Conservation (phyloP, 495 filamentous ascomycete species). For the Parathielavia appendiculata region DNA sequence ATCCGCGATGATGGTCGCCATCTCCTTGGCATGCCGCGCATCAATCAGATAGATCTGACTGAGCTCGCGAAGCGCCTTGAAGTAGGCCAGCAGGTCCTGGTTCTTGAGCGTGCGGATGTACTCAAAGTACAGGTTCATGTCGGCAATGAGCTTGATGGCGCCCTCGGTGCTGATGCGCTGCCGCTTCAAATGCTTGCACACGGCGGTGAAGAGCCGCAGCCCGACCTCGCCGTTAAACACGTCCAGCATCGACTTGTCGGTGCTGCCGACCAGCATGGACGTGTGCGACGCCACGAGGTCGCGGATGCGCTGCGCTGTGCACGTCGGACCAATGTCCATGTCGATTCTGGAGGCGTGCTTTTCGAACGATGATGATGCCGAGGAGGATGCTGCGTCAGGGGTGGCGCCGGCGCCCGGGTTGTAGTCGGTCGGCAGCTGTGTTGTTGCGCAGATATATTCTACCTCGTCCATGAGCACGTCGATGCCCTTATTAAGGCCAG, state of each 20-base stretch:
- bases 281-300: slow-evolving; percentile 83
- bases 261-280: slow-evolving; percentile 83
- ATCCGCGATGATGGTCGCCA: slow-evolving; percentile 93
- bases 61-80: slow-evolving; percentile 85
- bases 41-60: slow-evolving; percentile 95
- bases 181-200: slow-evolving; percentile 96
- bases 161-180: slow-evolving; percentile 88
- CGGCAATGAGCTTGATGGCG: slow-evolving; percentile 87
- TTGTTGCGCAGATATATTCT: slow-evolving; percentile 87
- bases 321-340: slow-evolving; percentile 73
- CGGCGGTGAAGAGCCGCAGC: slow-evolving; percentile 76
- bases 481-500: slow-evolving; percentile 93
- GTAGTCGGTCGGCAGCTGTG: slow-evolving; percentile 81
- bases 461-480: slow-evolving; percentile 98
- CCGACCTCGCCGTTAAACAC: slow-evolving; percentile 99
- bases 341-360: slow-evolving; percentile 20
- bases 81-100: slow-evolving; percentile 77
- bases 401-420: slow-evolving; percentile 58
- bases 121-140: slow-evolving; percentile 89
- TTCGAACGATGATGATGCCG: slow-evolving; percentile 19
- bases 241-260: slow-evolving; percentile 94
- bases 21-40: slow-evolving; percentile 80
- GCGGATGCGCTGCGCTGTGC: slow-evolving; percentile 73
- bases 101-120: slow-evolving; percentile 80
- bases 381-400: slow-evolving; percentile 28